Conservation (phyloP, 2,329 filamentous ascomycete genomes). For the Fusarium tuaranense region DNA sequence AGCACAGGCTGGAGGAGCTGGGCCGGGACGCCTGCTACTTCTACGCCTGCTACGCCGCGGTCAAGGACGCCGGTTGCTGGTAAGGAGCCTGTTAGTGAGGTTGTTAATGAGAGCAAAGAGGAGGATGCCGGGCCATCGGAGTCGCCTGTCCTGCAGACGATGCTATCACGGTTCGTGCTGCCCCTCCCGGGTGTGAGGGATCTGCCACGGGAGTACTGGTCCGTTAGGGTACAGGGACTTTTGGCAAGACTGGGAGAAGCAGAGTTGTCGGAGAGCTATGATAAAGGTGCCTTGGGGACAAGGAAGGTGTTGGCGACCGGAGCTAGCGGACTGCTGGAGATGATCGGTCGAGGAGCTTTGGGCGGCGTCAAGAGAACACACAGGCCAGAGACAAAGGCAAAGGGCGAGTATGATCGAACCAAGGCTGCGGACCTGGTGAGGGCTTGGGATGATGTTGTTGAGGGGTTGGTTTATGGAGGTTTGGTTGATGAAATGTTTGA, state of each 20-base stretch:
- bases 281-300: conserved; percentile 80
- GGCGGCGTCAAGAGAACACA: conserved; percentile 59
- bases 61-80: conserved; percentile 39
- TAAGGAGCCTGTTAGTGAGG: conserved; percentile 18
- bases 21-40: conserved; percentile 40
- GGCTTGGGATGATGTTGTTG: conserved; percentile 76
- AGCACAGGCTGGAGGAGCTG: conserved; percentile 34
- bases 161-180: conserved; percentile 74
- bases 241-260: conserved; percentile 73
- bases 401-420: conserved; percentile 65
- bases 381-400: conserved; percentile 3
- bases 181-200: conserved; percentile 74
- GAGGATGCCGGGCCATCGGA: conserved; percentile 54
- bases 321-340: conserved; percentile 76
- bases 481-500: conserved; percentile 74
- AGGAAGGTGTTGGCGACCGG: conserved; percentile 82
- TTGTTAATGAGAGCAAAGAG: conserved; percentile 21
- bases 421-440: conserved; percentile 70
- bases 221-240: conserved; percentile 68
- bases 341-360: conserved; percentile 73
- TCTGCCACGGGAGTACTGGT: conserved; percentile 74
- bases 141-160: conserved; percentile 75
- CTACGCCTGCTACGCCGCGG: conserved; percentile 45
- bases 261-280: conserved; percentile 83
- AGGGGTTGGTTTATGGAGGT: conserved; percentile 75